phyloP scores from a whole-genome alignment of 2,329 filamentous ascomycete species.

The Exophiala xenobiotica region DNA sequence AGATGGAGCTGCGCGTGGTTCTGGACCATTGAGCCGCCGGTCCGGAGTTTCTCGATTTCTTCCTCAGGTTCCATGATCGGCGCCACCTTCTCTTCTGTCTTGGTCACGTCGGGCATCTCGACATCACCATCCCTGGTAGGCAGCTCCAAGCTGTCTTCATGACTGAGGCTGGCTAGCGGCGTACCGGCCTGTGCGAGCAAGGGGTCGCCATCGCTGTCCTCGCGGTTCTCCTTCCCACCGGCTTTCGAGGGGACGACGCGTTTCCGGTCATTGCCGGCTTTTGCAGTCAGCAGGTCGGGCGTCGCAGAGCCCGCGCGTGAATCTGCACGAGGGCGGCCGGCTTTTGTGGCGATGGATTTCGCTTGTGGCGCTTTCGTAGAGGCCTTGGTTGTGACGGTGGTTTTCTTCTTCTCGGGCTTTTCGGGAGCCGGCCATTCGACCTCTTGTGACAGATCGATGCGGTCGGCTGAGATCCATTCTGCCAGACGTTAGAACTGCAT shows the following conservation, averaged over 20 bases:
- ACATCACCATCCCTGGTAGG: conserved; percentile 36
- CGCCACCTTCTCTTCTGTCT: conserved; percentile 36
- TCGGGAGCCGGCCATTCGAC: conserved; percentile 96
- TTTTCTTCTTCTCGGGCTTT: conserved; percentile 83
- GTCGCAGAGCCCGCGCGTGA: conserved; percentile 58
- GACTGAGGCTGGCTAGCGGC: conserved; percentile 34
- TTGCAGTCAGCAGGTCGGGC: conserved; percentile 53
- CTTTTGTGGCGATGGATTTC: conserved; percentile 49
- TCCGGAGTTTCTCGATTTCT: conserved; percentile 94
- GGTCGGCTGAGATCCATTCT: conserved; percentile 83
- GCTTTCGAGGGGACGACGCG: conserved; percentile 53
- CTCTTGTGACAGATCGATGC: conserved; percentile 83
- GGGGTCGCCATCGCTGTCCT: conserved; percentile 33
- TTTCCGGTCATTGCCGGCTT: conserved; percentile 46
- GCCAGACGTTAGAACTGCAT: conserved; percentile 48
- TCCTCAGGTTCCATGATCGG: conserved; percentile 41
- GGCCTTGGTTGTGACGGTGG: conserved; percentile 54
- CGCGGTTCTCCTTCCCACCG: conserved; percentile 61
- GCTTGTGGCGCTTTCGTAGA: conserved; percentile 55
- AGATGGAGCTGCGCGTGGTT: conserved; percentile 96
- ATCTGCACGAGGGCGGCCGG: conserved; percentile 43
- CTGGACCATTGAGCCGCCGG: conserved; percentile 96
- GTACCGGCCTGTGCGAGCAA: conserved; percentile 38
- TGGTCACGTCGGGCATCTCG: conserved; percentile 45
- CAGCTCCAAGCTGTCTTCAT: conserved; percentile 31